These are phyloP conservation scores for Pneumocystis murina DNA, from an alignment of 1,139 yeast genomes.

Conservation along the genomic window DNA sequence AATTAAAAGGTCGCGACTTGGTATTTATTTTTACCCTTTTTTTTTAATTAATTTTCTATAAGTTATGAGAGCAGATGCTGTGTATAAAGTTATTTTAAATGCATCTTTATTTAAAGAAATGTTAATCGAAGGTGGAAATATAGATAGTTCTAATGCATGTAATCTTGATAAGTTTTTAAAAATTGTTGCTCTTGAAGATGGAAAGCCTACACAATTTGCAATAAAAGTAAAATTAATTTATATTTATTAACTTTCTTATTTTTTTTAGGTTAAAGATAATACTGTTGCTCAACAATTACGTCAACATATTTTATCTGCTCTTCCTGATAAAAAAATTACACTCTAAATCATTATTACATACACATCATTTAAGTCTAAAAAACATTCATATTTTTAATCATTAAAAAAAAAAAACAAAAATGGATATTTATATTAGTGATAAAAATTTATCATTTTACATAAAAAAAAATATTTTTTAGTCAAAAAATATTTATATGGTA, in stretches of 20 bases:
- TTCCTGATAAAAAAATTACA: neutral
- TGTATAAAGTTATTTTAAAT: conserved; percentile 69
- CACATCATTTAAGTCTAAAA: neutral
- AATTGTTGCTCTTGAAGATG: conserved; percentile 42
- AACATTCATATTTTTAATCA: neutral
- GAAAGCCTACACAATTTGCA: conserved; percentile 67
- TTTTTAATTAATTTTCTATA: conserved; percentile 29
- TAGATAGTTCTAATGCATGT: conserved; percentile 1
- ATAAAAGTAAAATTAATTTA: conserved; percentile 20
- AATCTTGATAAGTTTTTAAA: conserved; percentile 62
- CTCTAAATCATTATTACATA: neutral
- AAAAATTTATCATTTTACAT: too few relatives aligned
- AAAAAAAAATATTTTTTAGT: too few relatives aligned
- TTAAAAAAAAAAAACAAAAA: too few relatives aligned
- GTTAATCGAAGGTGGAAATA: conserved; percentile 32
- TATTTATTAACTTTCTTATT: neutral
- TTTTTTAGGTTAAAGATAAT: neutral
- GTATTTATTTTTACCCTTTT: conserved; percentile 9
- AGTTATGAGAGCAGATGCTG: conserved; percentile 84
- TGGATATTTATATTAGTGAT: too few relatives aligned
- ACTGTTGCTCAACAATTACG: neutral
- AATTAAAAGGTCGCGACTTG: conserved; percentile 15
- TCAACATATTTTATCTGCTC: neutral
- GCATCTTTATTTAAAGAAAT: conserved; percentile 62
- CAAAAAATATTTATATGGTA: too few relatives aligned